Evolutionary conservation across 768 basidiomycete species (phyloP), one percentile per base, ranked within the genome.

Genomic region (Xanthoconium stramineum): DNA sequence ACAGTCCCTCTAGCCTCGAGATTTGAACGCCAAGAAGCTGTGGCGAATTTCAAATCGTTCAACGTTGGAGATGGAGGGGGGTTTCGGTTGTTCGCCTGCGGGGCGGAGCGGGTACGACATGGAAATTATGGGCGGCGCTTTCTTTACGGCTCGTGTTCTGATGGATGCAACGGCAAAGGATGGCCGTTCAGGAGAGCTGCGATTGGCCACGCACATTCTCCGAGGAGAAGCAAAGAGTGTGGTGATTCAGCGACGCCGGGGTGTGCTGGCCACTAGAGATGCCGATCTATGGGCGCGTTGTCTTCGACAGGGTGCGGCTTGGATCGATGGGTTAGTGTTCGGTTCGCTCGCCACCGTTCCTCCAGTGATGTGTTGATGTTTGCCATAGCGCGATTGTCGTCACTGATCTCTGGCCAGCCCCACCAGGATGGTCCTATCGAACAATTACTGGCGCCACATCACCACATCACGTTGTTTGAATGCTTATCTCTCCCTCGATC

Each of bases 161-260:
- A 19, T 15, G 32, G 9, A 17, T 28, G 11, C 20, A 10, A 17
- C 17, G 17, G 17, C 3, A 3, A 37, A 29, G 12, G 36, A 30
- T 14, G 6, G 36, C 24, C 35, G n/a, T 37, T 10, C 13, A 7
- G 28, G 30, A 5, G 3, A 30, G 28, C 24, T 36, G 43, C 15
- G 17, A 28, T 8, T 20, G 38, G 43, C 6, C 14, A 6, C 29
- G 35, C 17, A 29, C 29, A 32, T 52, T 4, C 30, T 59, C 56
- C 58, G 58, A 59, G 58, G 58, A 52, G 39, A 43, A 48, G 53
- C 40, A n/a, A 19, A 13, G 48, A 11, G 38, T 13, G 28, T 5
- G 17, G 35, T 10, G 50, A 43, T 51, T 49, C 20, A 13, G 19
- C 20, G 20, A n/a, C 17, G 28, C 38, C 19, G 19, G 43, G 8